Base-by-base conservation (phyloP, 2,329 filamentous ascomycete genomes). In the Curvularia hawaiiensis region DNA sequence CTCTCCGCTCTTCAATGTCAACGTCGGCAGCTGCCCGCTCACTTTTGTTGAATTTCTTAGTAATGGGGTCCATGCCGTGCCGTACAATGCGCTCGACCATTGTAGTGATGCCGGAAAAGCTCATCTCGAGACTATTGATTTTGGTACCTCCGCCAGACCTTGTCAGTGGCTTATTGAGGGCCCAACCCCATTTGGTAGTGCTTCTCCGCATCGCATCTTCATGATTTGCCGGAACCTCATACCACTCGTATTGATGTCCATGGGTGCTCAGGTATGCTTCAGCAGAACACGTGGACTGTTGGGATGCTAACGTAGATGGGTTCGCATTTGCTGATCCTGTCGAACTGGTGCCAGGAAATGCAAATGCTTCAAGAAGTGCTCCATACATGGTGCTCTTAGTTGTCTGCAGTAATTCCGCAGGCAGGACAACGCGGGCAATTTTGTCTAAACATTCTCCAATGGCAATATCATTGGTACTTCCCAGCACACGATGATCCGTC, bases 371-470 rank as follows among this genome's bases (percentile, higher is more conserved):
- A 18, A 99, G 84, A 18, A 89, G 76, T 28, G 87, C 87, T 3
- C 89, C 95, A 78, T 96, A 98, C 82, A 92, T 92, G 52, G 91
- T 88, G 65, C 85, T 84, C 41, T 80, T 81, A 38, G 82, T 80
- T 1, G 74, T 72, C 18, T 82, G 77, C 22, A 94, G 75, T 3
- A 88, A 62, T 0, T 81, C 75, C 0, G 77, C 26, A 0, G 93
- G 94, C 0, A 98, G 77, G 56, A 97, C 86, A 16, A 83, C 81
- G 46, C 95, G 86, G 8, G 91, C 92, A 56, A 87, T 84, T 77
- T 98, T 97, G 80, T 99, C 95, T 33, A 99, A 80, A 68, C 90
- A 86, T 76, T 97, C 91, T 48, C 95, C 95, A 57, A 97, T 80
- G n/a, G 95, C 92, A 61, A 93, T 88, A 76, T 96, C 92, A n/a